Conservation (phyloP, 805 yeast species). For the Starmerella etchellsii region DNA sequence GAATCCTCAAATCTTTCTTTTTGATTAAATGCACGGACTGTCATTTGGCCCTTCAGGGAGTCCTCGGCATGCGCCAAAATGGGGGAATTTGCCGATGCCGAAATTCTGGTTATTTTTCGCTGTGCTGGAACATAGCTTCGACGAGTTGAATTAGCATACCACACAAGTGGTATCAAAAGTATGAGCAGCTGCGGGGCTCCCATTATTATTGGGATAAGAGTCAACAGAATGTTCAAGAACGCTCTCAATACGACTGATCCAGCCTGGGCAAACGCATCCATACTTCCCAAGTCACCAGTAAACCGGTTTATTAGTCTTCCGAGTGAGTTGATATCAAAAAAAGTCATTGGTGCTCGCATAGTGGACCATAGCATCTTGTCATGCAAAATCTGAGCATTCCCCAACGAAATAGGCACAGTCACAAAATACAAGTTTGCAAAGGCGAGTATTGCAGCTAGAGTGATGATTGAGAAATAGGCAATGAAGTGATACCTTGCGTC, state of each 20-base stretch:
- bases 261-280: slow-evolving; percentile 43
- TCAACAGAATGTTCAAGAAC: not conserved
- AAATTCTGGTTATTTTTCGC: slow-evolving; percentile 60
- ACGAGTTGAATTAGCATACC: slow-evolving; percentile 54
- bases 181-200: slow-evolving; percentile 78
- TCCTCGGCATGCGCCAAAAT: slow-evolving; percentile 66
- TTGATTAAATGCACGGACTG: slow-evolving; percentile 55
- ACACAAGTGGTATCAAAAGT: slow-evolving; percentile 55
- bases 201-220: slow-evolving; percentile 43
- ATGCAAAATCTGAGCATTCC: slow-evolving; percentile 31
- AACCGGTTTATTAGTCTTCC: slow-evolving; percentile 84
- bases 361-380: slow-evolving; percentile 58
- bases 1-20: slow-evolving; percentile 38
- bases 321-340: slow-evolving; percentile 87
- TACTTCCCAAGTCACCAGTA: slow-evolving; percentile 72
- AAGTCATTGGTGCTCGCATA: slow-evolving; percentile 79
- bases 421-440: slow-evolving; percentile 20
- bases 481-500: slow-evolving; percentile 43
- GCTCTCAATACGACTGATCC: slow-evolving; percentile 10
- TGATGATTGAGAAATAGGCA: slow-evolving; percentile 61
- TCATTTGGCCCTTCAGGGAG: slow-evolving; percentile 54
- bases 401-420: slow-evolving; percentile 14
- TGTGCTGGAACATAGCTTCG: slow-evolving; percentile 52
- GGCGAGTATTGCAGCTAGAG: slow-evolving; percentile 28
- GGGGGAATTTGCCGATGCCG: slow-evolving; percentile 51